A percentile compares a stretch with the other conserved stretches of the same genome.
Evolutionary conservation across 176 grass and related monocot genomes (phyloP).

Genomic region (Panicum miliaceum): DNA sequence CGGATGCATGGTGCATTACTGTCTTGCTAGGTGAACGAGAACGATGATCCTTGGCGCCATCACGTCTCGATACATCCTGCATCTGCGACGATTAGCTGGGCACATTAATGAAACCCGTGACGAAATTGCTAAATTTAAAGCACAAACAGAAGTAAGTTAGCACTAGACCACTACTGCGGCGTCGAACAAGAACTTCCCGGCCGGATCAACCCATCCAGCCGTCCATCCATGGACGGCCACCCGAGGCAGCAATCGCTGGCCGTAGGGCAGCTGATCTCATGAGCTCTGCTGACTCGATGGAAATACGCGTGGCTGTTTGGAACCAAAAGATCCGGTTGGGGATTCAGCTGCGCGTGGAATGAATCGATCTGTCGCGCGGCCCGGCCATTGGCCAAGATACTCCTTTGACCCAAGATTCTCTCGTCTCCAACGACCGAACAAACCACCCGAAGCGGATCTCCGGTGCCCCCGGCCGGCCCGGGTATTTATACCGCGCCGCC

Average conservation of each 20-base stretch:
- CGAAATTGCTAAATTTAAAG: background rate
- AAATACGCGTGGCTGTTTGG: background rate
- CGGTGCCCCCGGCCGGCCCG: background rate
- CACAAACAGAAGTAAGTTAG: background rate
- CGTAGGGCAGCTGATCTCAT: background rate
- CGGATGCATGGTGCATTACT: background rate
- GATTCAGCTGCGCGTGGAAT: background rate
- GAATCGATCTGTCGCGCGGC: too few species aligned
- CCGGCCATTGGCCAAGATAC: conserved; percentile 12
- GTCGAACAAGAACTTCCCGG: background rate
- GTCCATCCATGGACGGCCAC: background rate
- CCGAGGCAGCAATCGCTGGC: background rate
- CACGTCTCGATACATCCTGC: background rate
- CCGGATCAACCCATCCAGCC: background rate
- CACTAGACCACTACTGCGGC: too few species aligned
- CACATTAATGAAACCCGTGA: background rate
- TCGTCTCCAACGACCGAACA: conserved; percentile 19
- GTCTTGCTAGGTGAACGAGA: too few species aligned
- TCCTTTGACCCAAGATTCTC: conserved; percentile 36
- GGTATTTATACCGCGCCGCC: conserved; percentile 15
- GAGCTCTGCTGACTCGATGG: background rate
- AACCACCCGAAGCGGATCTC: background rate
- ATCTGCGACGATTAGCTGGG: background rate
- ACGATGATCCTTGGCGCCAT: background rate
- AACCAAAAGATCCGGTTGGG: background rate